Conservation (phyloP, 2,329 filamentous ascomycete species). For the Lasiodiplodia sp. region DNA sequence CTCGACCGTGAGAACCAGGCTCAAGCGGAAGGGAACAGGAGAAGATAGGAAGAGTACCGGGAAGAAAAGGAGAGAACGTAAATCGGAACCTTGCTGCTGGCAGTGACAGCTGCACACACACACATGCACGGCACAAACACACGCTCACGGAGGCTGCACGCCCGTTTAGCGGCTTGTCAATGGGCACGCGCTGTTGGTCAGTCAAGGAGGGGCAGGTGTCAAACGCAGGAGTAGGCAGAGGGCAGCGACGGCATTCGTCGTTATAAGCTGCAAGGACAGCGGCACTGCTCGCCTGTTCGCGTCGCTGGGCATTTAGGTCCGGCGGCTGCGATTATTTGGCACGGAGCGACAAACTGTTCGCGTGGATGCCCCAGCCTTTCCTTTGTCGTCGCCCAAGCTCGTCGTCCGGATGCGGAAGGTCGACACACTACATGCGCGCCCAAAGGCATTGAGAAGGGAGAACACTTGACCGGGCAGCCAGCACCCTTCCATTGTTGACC, state of each 20-base stretch:
- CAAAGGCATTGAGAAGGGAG: conserved; percentile 4
- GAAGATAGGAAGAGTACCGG: background rate
- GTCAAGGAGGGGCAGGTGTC: conserved; percentile 22
- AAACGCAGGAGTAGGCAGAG: conserved; percentile 16
- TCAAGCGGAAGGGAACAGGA: background rate
- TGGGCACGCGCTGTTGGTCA: conserved; percentile 18
- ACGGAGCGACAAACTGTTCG: conserved; percentile 23
- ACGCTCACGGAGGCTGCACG: background rate
- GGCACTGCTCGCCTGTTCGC: conserved; percentile 19
- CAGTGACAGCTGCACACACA: background rate
- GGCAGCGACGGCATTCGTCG: conserved; percentile 17
- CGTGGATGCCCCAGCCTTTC: conserved; percentile 12
- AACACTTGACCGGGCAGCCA: background rate
- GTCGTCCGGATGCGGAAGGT: conserved; percentile 25
- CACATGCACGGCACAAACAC: background rate
- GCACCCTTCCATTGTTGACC: conserved; percentile 12
- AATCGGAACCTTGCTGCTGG: conserved; percentile 8
- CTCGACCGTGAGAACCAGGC: background rate
- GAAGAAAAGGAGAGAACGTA: conserved; percentile 19
- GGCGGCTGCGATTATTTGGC: conserved; percentile 6
- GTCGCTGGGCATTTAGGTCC: conserved; percentile 24
- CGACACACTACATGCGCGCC: conserved; percentile 6
- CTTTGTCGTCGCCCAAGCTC: conserved; percentile 22
- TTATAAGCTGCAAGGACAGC: conserved; percentile 29
- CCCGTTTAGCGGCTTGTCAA: conserved; percentile 5